Conservation (phyloP, 345 rosid species). For the Sapria himalayana region DNA sequence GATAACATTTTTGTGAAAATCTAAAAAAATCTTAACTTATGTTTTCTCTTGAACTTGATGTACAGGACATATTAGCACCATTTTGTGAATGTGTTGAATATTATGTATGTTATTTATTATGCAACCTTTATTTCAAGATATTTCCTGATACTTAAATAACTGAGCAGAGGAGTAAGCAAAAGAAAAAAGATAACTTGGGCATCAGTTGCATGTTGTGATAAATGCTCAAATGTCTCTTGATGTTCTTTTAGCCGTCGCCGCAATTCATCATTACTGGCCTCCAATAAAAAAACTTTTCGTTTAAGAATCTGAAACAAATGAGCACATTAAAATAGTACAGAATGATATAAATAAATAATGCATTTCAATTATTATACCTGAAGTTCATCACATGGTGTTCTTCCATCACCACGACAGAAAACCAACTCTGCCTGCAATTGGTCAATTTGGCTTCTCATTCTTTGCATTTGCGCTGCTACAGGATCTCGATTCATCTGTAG, state of each 20-base stretch:
- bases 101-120: no score
- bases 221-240: constrained; percentile 46
- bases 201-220: constrained; percentile 49
- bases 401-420: constrained; percentile 53
- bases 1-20: no score
- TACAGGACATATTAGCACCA: constrained; percentile 1
- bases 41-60: no score
- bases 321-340: background rate
- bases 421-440: constrained; percentile 77
- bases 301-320: constrained; percentile 72
- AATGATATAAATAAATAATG: constrained; percentile 6
- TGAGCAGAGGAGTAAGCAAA: no score
- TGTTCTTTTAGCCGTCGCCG: constrained; percentile 59
- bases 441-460: constrained; percentile 88
- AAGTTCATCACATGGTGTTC: constrained; percentile 57
- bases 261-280: constrained; percentile 63
- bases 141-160: no score
- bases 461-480: constrained; percentile 53
- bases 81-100: background rate
- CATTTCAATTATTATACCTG: constrained; percentile 28
- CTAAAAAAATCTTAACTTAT: no score
- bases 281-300: constrained; percentile 64
- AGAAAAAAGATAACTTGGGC: constrained; percentile 43
- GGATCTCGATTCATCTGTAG: constrained; percentile 98
- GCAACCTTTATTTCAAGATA: no score